Conservation (phyloP, 78 protist genomes). For the Isochrysis galbana region DNA sequence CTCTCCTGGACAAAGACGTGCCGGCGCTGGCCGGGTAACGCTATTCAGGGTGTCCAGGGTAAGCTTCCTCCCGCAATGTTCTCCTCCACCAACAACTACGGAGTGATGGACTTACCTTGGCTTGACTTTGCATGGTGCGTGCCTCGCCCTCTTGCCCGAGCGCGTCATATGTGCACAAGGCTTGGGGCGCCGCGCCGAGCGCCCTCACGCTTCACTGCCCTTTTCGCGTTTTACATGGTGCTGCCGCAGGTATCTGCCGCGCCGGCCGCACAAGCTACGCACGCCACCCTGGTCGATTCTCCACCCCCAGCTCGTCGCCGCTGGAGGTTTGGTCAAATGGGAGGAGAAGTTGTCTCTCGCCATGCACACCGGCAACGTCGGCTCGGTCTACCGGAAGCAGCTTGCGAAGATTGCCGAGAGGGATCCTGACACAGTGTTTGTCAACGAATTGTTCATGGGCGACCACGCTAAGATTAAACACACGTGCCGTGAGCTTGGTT, state of each 20-base stretch:
- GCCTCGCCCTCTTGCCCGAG: no score
- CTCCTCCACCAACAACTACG: background rate
- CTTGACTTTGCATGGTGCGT: background rate
- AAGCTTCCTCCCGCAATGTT: background rate
- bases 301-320: background rate
- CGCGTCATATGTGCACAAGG: no score
- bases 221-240: no score
- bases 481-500: background rate
- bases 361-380: background rate
- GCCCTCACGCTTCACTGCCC: no score
- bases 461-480: background rate
- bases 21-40: background rate
- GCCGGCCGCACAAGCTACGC: background rate
- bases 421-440: background rate
- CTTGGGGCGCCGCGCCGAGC: no score
- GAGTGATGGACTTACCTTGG: background rate
- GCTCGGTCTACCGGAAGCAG: background rate
- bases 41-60: background rate
- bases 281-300: background rate
- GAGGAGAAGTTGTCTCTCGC: background rate
- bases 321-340: background rate
- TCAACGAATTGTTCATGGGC: constrained; percentile 1
- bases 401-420: background rate
- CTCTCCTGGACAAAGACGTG: background rate
- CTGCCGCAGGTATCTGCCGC: background rate